Base-by-base conservation (phyloP, 176 grass and related monocot genomes). In the Aegilops tauschii region DNA sequence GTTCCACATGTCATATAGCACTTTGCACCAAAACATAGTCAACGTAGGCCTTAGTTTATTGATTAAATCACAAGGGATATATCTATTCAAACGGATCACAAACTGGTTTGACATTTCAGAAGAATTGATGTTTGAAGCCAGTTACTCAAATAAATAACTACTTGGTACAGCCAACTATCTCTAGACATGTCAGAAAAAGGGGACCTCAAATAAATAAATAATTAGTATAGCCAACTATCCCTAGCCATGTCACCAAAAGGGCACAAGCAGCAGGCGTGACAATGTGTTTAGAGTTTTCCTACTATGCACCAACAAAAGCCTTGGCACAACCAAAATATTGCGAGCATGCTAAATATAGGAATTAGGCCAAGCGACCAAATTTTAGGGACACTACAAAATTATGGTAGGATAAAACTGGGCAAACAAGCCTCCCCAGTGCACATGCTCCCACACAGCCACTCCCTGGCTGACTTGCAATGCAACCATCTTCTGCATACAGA, bases 391-490 rank as follows among this genome's bases (percentile, higher is more conserved):
- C 56, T 2, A 61, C 21, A 8, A 61, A 10, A 23, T n/a, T 61
- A n/a, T 61, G 58, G 21, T 61, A 61, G 58, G 8, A 61, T 10
- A 61, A 61, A 61, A 61, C 8, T 9, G 8, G 58, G 7, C 20
- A 61, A 61, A 1, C 45, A 47, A 47, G 12, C 45, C 45, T 47
- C 45, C 45, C 45, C 45, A 4, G 20, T 1, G 20, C 56, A n/a
- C 56, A 71, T 71, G 49, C 79, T 63, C 80, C 91, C 85, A 88
- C 56, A 87, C 80, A n/a, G n/a, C 70, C 69, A 58, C 77, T 59
- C 56, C 56, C 54, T 58, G 54, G 17, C 5, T 20, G 6, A 58
- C 17, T 58, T 59, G 18, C 4, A 62, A 62, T 62, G 59, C 59
- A 62, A 12, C 59, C 59, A 62, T 62, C 3, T 62, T 23, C n/a